A percentile compares a stretch with the other conserved stretches of the same genome.
phyloP scores from a whole-genome alignment of 768 basidiomycete genomes.

The Lyophyllum shimeji region DNA sequence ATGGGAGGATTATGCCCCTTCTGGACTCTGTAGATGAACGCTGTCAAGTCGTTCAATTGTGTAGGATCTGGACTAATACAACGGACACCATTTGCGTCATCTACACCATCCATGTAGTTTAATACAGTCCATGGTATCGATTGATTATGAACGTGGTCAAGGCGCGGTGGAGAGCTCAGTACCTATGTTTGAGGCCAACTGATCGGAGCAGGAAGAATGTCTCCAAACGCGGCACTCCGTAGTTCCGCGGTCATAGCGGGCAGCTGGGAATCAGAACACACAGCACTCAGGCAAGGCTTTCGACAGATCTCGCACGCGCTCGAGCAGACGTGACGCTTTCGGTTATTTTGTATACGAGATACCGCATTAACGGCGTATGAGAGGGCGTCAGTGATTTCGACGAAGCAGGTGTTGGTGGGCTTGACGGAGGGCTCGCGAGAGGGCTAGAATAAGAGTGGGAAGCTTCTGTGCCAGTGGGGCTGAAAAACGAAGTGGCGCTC shows the following conservation, averaged over 20 bases:
- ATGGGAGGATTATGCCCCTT: background rate
- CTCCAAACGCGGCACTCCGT: constrained; percentile 7
- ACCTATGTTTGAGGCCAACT: background rate
- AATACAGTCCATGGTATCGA: background rate
- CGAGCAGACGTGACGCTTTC: constrained; percentile 14
- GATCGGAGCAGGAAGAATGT: background rate
- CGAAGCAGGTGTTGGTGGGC: background rate
- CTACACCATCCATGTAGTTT: background rate
- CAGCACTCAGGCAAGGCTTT: constrained; percentile 4
- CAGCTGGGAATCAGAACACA: constrained; percentile 2
- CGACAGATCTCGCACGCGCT: constrained; percentile 7
- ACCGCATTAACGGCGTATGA: constrained; percentile 22
- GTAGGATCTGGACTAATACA: background rate
- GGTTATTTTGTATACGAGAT: constrained; percentile 25
- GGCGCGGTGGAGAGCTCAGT: background rate
- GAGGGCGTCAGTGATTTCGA: constrained; percentile 9
- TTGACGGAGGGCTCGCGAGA: constrained; percentile 5
- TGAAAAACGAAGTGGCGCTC: background rate
- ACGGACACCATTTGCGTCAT: background rate
- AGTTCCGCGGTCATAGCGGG: background rate
- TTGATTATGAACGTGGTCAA: background rate
- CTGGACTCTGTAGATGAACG: background rate
- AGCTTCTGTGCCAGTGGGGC: background rate
- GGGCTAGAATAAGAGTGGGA: constrained; percentile 6
- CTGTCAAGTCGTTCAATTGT: background rate